These are phyloP conservation scores for Vanrija sp. DNA, from an alignment of 1,284 basidiomycete genomes.

Conservation along the genomic window DNA sequence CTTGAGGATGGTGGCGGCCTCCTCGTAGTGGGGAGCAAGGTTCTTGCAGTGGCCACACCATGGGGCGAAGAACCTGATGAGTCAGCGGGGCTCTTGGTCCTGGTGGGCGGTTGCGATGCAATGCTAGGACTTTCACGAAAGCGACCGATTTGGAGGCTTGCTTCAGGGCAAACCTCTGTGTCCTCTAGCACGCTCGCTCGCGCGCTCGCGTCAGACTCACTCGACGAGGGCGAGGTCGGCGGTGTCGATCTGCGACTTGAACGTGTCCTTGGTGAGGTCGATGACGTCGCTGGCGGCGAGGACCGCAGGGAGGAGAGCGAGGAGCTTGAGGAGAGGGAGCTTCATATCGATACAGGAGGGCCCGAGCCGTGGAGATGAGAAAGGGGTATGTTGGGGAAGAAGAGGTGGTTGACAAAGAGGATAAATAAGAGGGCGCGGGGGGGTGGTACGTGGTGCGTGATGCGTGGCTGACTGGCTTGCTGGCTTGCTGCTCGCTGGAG, in stretches of 20 bases:
- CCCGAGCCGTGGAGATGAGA: conserved; percentile 4
- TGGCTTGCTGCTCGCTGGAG: no score
- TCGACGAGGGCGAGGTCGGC: conserved; percentile 86
- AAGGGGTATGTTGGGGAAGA: not conserved
- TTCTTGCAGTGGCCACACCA: conserved; percentile 51
- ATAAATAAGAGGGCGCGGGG: not conserved
- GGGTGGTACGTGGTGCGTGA: not conserved
- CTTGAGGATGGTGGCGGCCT: conserved; percentile 89
- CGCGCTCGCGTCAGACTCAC: conserved; percentile 48
- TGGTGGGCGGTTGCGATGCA: no score
- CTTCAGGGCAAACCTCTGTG: not conserved
- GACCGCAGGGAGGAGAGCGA: conserved; percentile 25
- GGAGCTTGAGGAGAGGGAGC: conserved; percentile 24
- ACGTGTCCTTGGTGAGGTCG: conserved; percentile 66
- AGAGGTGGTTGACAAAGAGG: not conserved
- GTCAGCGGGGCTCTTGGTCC: not conserved
- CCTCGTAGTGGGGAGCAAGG: conserved; percentile 89
- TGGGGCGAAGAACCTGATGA: conserved; percentile 45
- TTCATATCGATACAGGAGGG: conserved; percentile 12
- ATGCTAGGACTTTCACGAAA: no score
- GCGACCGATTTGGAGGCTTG: no score
- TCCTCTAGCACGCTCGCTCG: no score
- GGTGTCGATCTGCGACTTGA: conserved; percentile 64
- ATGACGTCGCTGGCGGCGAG: conserved; percentile 63
- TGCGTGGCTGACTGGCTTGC: not conserved